These are phyloP conservation scores for Emergomyces pasteurianus DNA, from an alignment of 2,329 filamentous ascomycete genomes.

Conservation along the genomic window DNA sequence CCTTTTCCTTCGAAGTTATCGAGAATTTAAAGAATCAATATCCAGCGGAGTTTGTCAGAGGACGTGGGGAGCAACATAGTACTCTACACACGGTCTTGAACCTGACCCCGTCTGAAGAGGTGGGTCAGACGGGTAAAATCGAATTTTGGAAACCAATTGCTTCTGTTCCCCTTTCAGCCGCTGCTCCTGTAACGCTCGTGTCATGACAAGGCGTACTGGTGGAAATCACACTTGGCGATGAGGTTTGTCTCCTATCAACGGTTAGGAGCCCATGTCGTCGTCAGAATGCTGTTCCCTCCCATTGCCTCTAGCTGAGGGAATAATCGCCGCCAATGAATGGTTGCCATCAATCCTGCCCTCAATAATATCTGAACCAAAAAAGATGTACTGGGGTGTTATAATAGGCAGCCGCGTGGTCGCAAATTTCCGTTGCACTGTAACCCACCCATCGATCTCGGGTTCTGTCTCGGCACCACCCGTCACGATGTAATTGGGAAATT, in stretches of 20 bases:
- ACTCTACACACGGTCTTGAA: background rate
- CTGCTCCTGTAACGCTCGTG: background rate
- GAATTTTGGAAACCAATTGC: background rate
- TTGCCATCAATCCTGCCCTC: background rate
- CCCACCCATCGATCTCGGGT: background rate
- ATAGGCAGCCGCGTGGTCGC: background rate
- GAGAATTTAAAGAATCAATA: background rate
- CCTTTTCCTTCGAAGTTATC: background rate
- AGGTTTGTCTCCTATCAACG: background rate
- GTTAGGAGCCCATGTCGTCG: background rate
- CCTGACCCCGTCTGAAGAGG: background rate
- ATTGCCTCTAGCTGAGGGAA: background rate
- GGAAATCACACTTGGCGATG: background rate
- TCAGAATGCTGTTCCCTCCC: background rate
- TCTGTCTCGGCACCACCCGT: background rate
- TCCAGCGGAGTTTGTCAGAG: background rate
- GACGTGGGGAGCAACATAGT: background rate
- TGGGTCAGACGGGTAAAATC: background rate
- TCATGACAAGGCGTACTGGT: background rate
- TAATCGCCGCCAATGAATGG: background rate
- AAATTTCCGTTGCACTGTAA: background rate
- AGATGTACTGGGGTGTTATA: background rate
- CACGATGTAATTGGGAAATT: background rate
- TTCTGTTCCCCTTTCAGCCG: background rate
- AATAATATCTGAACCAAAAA: background rate